Evolutionary conservation across 2,329 filamentous ascomycete species (phyloP), one percentile per base, ranked within the genome.

Genomic region (Acephala macrosclerotiorum): DNA sequence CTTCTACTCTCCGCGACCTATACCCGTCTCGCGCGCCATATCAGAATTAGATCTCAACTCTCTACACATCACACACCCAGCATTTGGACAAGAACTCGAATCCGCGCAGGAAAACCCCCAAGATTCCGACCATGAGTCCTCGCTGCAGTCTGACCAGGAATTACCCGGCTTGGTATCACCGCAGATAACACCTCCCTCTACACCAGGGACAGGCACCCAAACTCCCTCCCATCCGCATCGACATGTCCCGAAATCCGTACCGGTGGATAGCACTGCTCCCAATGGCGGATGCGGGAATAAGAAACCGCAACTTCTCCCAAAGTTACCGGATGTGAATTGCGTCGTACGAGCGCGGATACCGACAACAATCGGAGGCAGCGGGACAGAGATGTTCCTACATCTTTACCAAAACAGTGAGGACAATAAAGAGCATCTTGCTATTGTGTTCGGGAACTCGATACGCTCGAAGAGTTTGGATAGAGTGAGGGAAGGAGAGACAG

Each of bases 341-440:
- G 89, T 96, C 70, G 96, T 98, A 58, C 91, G 96, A 71, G 96
- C 96, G 20, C 90, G 96, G 62, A 99, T 99, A 73, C 96, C 96
- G 0, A 98, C 95, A 0, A 95, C 93, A 1, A 73, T 73, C 33
- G 67, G 70, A 12, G 71, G 71, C 0, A 89, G 87, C 0, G 95
- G 95, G 3, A 92, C 94, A 12, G 94, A 99, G 79, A 98, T 99
- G 94, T 99, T 96, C 79, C 80, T 99, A 60, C 95, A 99, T 76
- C 83, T 98, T 0, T 99, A 99, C 80, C 90, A 90, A 69, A 99
- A 99, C 79, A 92, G 92, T 73, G 88, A 93, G 7, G 96, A 99
- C 78, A 92, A 90, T 70, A 99, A 99, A 79, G 96, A 99, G 76
- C 96, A 99, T 77, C 81, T 99, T 60, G 96, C 96, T 20, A 98